Conservation (phyloP, 2,329 filamentous ascomycete genomes). For the Penicillium olsonii region DNA sequence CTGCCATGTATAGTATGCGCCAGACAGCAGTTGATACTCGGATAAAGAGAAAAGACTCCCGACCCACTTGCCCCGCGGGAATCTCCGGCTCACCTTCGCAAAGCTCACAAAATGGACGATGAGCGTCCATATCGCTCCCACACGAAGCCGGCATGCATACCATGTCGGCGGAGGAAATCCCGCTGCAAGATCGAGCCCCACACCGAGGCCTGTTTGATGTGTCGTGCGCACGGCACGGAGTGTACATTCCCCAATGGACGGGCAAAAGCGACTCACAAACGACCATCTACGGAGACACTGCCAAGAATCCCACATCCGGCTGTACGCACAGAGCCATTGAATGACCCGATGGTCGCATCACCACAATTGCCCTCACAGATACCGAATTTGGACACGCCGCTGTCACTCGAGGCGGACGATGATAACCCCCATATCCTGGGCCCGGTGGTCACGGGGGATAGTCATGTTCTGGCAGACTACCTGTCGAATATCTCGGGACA, state of each 20-base stretch:
- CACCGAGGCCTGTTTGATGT: constrained; percentile 15
- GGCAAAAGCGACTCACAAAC: background rate
- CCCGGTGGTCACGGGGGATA: constrained; percentile 40
- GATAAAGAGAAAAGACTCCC: no score
- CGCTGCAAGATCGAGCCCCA: constrained; percentile 14
- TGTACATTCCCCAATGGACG: constrained; percentile 14
- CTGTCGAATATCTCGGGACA: constrained; percentile 38
- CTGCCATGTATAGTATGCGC: no score
- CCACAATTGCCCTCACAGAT: background rate
- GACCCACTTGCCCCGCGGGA: no score
- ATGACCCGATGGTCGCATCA: background rate
- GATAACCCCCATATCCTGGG: constrained; percentile 19
- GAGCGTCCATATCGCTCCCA: constrained; percentile 20
- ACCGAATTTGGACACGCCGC: constrained; percentile 3
- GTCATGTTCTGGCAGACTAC: constrained; percentile 56
- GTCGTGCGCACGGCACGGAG: constrained; percentile 17
- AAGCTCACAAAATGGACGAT: constrained; percentile 7
- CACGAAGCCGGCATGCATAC: constrained; percentile 15
- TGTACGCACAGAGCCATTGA: background rate
- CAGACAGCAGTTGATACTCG: no score
- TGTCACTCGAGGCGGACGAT: constrained; percentile 13
- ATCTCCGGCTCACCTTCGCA: no score
- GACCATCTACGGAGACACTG: background rate
- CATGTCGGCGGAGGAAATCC: constrained; percentile 17
- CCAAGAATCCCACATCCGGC: background rate